Evolutionary conservation across 2,329 filamentous ascomycete genomes (phyloP), one percentile per base, ranked within the genome.

Genomic region (Dactylella cylindrospora): DNA sequence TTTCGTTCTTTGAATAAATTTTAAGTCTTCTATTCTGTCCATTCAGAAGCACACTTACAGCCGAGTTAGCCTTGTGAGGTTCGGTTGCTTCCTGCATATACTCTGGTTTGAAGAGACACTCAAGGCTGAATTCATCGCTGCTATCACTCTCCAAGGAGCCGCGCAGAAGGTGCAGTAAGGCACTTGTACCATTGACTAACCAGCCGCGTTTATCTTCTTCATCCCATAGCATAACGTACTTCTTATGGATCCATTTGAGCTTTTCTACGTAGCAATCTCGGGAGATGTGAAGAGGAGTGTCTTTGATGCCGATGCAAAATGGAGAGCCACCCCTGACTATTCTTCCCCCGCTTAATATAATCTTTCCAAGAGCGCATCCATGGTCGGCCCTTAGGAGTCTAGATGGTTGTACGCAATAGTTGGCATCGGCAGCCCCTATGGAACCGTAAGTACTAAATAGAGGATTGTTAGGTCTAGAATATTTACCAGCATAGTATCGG

Each of bases 141-240:
- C 19, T 25, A n/a, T 53, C 15, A 35, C 43, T 29, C 15, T 66
- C 44, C 1, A 71, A 20, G 0, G 66, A 68, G 2, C 67, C 64
- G 5, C 64, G 62, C 6, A 68, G 12, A 2, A 68, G 40, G 33
- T 70, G 67, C 2, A 71, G 43, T 22, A 71, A 32, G 2, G 67
- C 67, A 36, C 67, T 70, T 0, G 59, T 61, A 1, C 70, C 70
- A n/a, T 70, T 70, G n/a, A 69, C 47, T 1, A 71, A 65, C 70
- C 70, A 71, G 2, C 67, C 70, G 26, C 68, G 57, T 33, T 69
- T 70, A n/a, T 64, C 65, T n/a, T 25, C 36, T 23, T 69, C 67
- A 20, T 70, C 68, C 68, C 68, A 70, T 1, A 71, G 17, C 2
- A 70, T 28, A 2, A 70, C 60, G 35, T 40, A 68, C 7, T 66